Evolutionary conservation across 345 rosid species (phyloP).

Genomic region (Dovyalis caffra): DNA sequence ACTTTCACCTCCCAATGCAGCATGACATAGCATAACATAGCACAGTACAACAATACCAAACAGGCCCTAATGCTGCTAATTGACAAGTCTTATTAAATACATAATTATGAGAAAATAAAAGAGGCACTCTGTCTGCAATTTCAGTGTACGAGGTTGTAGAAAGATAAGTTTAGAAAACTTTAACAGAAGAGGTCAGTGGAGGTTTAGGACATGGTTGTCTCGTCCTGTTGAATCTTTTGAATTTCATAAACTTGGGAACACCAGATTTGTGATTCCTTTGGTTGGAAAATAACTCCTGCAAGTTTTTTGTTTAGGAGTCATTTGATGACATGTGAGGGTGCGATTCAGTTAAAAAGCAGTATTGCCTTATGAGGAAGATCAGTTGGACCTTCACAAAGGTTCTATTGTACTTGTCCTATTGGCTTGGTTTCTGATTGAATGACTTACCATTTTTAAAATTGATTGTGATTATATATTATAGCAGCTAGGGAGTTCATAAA

Average conservation of each 20-base stretch:
- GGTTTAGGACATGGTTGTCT: neutral
- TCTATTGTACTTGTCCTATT: neutral
- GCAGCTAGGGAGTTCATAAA: neutral
- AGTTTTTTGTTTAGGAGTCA: neutral
- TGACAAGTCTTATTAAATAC: neutral
- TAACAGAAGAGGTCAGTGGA: neutral
- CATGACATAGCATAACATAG: neutral
- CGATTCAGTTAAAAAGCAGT: neutral
- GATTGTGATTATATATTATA: neutral
- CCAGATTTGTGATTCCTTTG: neutral
- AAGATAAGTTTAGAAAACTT: neutral
- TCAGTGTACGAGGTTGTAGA: neutral
- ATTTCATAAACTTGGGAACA: neutral
- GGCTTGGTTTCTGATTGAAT: neutral
- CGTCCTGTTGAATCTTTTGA: neutral
- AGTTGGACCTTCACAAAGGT: neutral
- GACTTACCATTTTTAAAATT: neutral
- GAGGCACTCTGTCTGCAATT: neutral
- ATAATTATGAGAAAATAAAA: neutral
- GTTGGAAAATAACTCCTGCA: neutral
- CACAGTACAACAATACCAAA: neutral
- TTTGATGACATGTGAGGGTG: neutral
- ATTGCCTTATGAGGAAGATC: neutral
- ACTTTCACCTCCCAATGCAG: neutral
- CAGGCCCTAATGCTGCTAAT: neutral